Conservation (phyloP, 257 asterid species). For the Petunia secreta region DNA sequence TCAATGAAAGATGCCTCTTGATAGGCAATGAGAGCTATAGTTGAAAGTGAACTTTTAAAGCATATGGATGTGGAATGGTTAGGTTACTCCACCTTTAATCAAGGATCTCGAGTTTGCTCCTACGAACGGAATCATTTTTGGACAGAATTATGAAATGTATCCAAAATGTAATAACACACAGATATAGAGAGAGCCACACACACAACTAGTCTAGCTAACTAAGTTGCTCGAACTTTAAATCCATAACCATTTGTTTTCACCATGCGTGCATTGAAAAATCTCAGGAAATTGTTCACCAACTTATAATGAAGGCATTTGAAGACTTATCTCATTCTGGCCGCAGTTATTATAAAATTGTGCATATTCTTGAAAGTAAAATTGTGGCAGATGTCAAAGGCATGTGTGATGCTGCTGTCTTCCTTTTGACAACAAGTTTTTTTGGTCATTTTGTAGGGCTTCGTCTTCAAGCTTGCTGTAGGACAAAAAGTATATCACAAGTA, state of each 20-base stretch:
- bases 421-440: background rate
- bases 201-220: background rate
- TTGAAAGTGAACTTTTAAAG: slow-evolving; percentile 21
- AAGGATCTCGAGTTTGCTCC: background rate
- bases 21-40: slow-evolving; percentile 26
- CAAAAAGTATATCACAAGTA: background rate
- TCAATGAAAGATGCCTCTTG: slow-evolving; percentile 22
- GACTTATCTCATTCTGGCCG: slow-evolving; percentile 32
- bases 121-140: background rate
- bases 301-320: slow-evolving; percentile 33
- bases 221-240: slow-evolving; percentile 15
- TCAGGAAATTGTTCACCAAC: slow-evolving; percentile 35
- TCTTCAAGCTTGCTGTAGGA: background rate
- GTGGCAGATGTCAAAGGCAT: slow-evolving; percentile 38
- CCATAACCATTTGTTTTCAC: slow-evolving; percentile 6
- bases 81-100: background rate
- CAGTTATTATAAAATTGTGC: slow-evolving; percentile 36
- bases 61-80: slow-evolving; percentile 24
- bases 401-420: slow-evolving; percentile 33
- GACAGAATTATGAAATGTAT: slow-evolving; percentile 25
- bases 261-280: background rate
- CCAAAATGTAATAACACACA: background rate
- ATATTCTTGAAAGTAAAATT: slow-evolving; percentile 30
- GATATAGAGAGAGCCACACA: too few relatives aligned
- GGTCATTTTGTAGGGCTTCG: background rate